phyloP scores from a whole-genome alignment of 2,329 filamentous ascomycete species.

The Botryotinia calthae region DNA sequence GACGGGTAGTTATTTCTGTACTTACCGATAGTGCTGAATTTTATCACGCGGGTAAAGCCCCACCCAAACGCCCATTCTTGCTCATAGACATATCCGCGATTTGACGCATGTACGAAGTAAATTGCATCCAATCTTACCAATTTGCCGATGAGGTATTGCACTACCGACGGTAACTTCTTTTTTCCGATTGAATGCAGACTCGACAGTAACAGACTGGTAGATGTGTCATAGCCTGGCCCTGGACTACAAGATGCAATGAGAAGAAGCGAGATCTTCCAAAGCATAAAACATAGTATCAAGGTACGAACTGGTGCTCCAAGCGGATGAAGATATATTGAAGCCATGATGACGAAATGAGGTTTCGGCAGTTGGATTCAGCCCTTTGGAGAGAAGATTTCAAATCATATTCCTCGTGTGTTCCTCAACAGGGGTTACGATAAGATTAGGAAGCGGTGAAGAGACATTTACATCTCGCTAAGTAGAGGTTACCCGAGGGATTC shows the following conservation, averaged over 20 bases:
- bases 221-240: slow-evolving; percentile 73
- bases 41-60: slow-evolving; percentile 47
- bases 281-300: slow-evolving; percentile 46
- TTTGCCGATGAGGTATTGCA: slow-evolving; percentile 40
- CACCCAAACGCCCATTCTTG: slow-evolving; percentile 84
- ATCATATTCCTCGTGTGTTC: slow-evolving; percentile 7
- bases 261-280: slow-evolving; percentile 69
- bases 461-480: not conserved
- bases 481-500: not conserved
- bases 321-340: slow-evolving; percentile 9
- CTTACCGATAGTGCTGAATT: slow-evolving; percentile 33
- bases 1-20: not conserved
- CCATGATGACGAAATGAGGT: slow-evolving; percentile 13
- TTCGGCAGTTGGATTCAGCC: slow-evolving; percentile 15
- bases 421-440: slow-evolving; percentile 11
- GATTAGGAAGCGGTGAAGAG: slow-evolving; percentile 16
- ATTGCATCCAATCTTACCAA: slow-evolving; percentile 79
- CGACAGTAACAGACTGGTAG: slow-evolving; percentile 54
- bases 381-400: slow-evolving; percentile 18
- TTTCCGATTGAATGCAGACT: slow-evolving; percentile 27
- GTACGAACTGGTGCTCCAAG: slow-evolving; percentile 29
- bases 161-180: slow-evolving; percentile 25
- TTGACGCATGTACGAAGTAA: slow-evolving; percentile 66
- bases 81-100: slow-evolving; percentile 67
- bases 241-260: slow-evolving; percentile 56